Conservation (phyloP, 2,329 filamentous ascomycete genomes). For the Microdochium paspali region DNA sequence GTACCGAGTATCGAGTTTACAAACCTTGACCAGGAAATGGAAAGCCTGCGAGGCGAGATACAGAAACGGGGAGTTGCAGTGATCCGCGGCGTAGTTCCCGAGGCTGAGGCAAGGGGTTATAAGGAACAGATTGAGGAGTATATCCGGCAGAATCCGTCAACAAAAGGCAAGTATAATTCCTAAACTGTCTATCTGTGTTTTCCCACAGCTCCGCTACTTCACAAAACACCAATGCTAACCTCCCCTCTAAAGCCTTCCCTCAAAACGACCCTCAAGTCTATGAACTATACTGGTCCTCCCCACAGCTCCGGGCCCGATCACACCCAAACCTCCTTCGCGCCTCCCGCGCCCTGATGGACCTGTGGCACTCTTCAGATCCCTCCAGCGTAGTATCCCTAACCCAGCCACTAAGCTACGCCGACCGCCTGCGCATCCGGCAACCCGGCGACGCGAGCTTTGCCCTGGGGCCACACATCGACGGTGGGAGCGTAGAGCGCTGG, state of each 20-base stretch:
- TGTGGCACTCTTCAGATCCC: slow-evolving; percentile 50
- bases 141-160: slow-evolving; percentile 51
- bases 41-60: slow-evolving; percentile 35
- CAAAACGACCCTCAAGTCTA: slow-evolving; percentile 59
- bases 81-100: slow-evolving; percentile 55
- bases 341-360: slow-evolving; percentile 51
- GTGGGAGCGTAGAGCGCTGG: slow-evolving; percentile 68
- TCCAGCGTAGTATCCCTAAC: slow-evolving; percentile 35
- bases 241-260: slow-evolving; percentile 47
- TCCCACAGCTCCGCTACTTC: neutral
- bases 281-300: slow-evolving; percentile 65
- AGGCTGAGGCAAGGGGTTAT: slow-evolving; percentile 51
- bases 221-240: too few relatives aligned
- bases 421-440: slow-evolving; percentile 61
- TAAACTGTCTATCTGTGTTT: slow-evolving; percentile 1
- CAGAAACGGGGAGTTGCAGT: slow-evolving; percentile 53
- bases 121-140: slow-evolving; percentile 60
- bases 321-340: slow-evolving; percentile 54
- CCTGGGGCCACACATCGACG: slow-evolving; percentile 64
- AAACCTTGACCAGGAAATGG: slow-evolving; percentile 28
- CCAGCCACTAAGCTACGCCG: slow-evolving; percentile 58
- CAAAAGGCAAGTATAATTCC: too few relatives aligned
- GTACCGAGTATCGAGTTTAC: slow-evolving; percentile 43
- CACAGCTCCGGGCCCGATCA: slow-evolving; percentile 58
- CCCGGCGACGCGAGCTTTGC: slow-evolving; percentile 64